Percentiles rank a stretch among this genome's conserved stretches.
These are phyloP conservation scores for Cymbopogon citratus DNA, from an alignment of 176 grass and related monocot species.

Conservation along the genomic window DNA sequence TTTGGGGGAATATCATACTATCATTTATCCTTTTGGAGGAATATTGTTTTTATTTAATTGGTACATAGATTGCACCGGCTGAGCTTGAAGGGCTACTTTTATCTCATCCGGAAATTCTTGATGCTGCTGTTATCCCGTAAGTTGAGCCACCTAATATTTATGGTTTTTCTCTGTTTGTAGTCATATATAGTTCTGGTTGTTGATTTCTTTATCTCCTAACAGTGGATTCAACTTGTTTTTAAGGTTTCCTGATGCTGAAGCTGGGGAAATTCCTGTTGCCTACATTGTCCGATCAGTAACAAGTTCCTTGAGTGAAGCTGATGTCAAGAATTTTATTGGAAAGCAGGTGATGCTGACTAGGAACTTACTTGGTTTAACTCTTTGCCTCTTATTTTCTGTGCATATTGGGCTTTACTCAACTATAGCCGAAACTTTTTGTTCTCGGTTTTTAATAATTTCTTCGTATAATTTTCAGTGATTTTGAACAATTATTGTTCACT, in stretches of 20 bases:
- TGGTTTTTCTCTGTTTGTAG: background rate
- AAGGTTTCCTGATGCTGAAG: slow-evolving; percentile 86
- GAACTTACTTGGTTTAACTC: background rate
- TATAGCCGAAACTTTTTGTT: background rate
- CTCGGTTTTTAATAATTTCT: background rate
- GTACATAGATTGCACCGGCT: slow-evolving; percentile 69
- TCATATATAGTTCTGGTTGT: background rate
- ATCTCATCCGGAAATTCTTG: slow-evolving; percentile 75
- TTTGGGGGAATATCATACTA: no score
- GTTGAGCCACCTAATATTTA: slow-evolving; percentile 8
- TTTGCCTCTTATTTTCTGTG: no score
- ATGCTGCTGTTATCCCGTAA: slow-evolving; percentile 92
- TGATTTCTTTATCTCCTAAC: slow-evolving; percentile 7
- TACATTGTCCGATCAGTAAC: slow-evolving; percentile 61
- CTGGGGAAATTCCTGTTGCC: slow-evolving; percentile 86
- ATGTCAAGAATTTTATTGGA: slow-evolving; percentile 72
- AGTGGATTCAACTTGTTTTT: background rate
- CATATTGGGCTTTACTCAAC: no score
- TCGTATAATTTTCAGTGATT: no score
- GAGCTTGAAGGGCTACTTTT: slow-evolving; percentile 87
- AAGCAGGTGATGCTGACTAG: slow-evolving; percentile 46
- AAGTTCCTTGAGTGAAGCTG: slow-evolving; percentile 61
- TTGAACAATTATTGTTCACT: no score
- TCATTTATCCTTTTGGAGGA: no score
- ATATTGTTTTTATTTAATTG: no score